Conservation (phyloP, 306 rosid species). For the Malus orientalis region DNA sequence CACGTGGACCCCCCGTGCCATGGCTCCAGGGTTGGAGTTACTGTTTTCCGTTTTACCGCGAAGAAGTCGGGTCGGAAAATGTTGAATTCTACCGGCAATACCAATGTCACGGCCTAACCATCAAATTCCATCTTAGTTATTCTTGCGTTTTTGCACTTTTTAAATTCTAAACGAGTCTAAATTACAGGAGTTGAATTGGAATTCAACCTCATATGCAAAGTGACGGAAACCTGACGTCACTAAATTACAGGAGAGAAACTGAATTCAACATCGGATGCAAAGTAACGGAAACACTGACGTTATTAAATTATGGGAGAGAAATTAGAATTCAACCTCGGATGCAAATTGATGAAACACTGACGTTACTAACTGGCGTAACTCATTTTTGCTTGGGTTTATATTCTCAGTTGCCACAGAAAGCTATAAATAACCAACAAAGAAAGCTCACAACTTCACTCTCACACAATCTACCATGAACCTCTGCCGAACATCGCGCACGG, state of each 20-base stretch:
- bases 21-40: slow-evolving; percentile 65
- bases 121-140: neutral
- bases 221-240: too few species aligned
- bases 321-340: neutral
- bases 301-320: neutral
- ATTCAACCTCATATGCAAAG: neutral
- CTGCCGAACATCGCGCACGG: neutral
- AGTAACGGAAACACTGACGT: too few species aligned
- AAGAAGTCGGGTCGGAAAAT: slow-evolving; percentile 8
- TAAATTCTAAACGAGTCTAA: too few species aligned
- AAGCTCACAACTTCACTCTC: neutral
- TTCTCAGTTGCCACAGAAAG: neutral
- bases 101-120: neutral
- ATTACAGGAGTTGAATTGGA: fast-evolving
- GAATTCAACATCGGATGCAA: neutral
- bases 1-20: slow-evolving; percentile 42
- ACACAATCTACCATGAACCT: neutral
- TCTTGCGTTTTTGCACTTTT: neutral
- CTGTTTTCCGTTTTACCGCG: slow-evolving; percentile 51
- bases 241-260: fast-evolving
- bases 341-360: neutral
- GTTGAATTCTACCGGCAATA: neutral
- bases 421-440: neutral
- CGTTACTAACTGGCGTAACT: too few species aligned
- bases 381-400: neutral